Conservation (phyloP, 768 basidiomycete species). For the Rhodotorula kratochvilovae region DNA sequence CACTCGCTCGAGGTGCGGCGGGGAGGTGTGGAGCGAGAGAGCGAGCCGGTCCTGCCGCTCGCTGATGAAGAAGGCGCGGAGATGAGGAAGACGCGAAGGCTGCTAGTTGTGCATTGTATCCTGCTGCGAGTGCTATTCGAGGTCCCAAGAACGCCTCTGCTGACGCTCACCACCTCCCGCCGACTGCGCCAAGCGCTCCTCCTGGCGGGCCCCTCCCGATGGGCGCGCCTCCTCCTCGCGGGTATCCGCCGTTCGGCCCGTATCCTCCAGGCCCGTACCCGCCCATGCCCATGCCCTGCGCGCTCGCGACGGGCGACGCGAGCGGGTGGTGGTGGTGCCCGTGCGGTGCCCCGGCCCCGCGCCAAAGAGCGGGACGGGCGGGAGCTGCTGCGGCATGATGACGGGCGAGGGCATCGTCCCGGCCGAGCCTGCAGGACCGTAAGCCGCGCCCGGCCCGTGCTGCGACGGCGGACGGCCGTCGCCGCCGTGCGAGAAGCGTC, state of each 20-base stretch:
- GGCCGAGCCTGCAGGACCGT: neutral
- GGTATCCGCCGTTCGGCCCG: neutral
- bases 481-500: neutral
- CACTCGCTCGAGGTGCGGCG: too few species aligned
- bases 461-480: neutral
- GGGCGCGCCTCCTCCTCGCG: neutral
- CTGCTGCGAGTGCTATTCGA: too few species aligned
- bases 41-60: too few species aligned
- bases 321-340: neutral
- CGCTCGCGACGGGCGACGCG: neutral
- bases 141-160: too few species aligned
- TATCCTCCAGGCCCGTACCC: neutral
- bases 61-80: too few species aligned
- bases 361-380: constrained; percentile 12
- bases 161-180: too few species aligned
- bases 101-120: too few species aligned
- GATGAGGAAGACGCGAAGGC: too few species aligned
- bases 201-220: too few species aligned
- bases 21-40: too few species aligned
- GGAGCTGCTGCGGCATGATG: constrained; percentile 22
- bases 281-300: neutral
- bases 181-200: too few species aligned
- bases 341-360: neutral
- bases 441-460: neutral
- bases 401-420: constrained; percentile 29